A percentile compares a stretch with the other conserved stretches of the same genome.
These are phyloP conservation scores for Apiotrichum akiyoshidainum DNA, from an alignment of 1,284 basidiomycete genomes.

Conservation along the genomic window DNA sequence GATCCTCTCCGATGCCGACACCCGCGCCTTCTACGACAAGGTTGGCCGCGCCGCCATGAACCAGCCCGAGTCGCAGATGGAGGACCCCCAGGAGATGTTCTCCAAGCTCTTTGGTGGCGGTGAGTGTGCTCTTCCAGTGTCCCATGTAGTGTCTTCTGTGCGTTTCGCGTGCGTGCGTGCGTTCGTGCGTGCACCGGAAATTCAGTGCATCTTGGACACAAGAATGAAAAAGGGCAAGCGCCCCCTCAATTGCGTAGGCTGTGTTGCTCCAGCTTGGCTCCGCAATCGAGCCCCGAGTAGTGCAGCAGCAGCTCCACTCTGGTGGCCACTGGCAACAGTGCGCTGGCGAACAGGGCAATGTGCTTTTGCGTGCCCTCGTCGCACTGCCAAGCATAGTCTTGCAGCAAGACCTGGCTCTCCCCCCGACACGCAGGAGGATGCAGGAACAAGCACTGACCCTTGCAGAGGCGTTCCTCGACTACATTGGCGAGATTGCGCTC, in stretches of 20 bases:
- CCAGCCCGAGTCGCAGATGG: slow-evolving; percentile 48
- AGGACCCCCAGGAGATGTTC: slow-evolving; percentile 85
- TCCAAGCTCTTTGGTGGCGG: slow-evolving; percentile 89
- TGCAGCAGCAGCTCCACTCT: too few relatives aligned
- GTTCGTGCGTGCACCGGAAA: too few relatives aligned
- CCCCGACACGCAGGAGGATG: neutral
- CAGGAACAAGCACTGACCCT: slow-evolving; percentile 7
- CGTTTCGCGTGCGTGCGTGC: too few relatives aligned
- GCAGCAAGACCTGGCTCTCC: neutral
- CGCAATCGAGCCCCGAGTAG: too few relatives aligned
- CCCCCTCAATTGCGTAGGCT: too few relatives aligned
- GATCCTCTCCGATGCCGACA: slow-evolving; percentile 78
- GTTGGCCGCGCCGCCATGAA: slow-evolving; percentile 66
- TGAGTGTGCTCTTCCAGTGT: slow-evolving; percentile 54
- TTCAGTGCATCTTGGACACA: too few relatives aligned
- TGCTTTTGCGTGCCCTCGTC: too few relatives aligned
- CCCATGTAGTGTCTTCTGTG: neutral
- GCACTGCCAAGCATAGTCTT: too few relatives aligned
- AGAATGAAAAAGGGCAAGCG: too few relatives aligned
- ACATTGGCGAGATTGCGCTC: slow-evolving; percentile 89
- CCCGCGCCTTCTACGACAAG: slow-evolving; percentile 89
- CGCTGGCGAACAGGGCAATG: too few relatives aligned
- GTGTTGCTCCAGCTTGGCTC: too few relatives aligned
- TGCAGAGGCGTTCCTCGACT: slow-evolving; percentile 59
- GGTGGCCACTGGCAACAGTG: too few relatives aligned